Base-by-base conservation (phyloP, 1,284 basidiomycete species). In the Cryptococcus sp. region DNA sequence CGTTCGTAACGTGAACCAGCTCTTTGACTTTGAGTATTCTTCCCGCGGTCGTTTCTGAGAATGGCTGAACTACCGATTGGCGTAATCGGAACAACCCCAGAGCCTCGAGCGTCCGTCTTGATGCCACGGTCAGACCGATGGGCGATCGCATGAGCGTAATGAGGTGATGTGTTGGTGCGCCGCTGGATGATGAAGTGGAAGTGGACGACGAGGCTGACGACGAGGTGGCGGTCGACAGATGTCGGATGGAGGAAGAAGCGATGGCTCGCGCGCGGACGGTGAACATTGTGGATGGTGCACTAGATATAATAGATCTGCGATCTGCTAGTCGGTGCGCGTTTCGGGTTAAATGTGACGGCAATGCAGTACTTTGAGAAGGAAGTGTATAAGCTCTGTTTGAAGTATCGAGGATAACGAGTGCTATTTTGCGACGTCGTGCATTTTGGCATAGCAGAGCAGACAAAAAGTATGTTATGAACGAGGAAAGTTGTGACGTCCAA, bases 21-120 rank as follows among this genome's bases (percentile, higher is more conserved):
- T 84, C 82, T 73, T 84, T 84, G 50, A 84, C 79, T 22, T 67
- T 71, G 19, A 84, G 68, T 39, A 84, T 80, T 57, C 78, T 73
- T 25, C 82, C 82, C 2, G 81, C 81, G 25, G 72, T 69, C 1
- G 72, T 65, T 13, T 69, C 65, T 1, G 66, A 67, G 49, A 80
- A 79, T 6, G 75, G 75, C 31, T 80, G 79, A 56, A 82, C 75
- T 15, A 82, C 80, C 20, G 75, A 77, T 65, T 80, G 76, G 60
- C 82, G 73, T 62, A 81, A 72, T 64, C 77, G 72, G 61, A 72
- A 71, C 40, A 82, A 70, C 0, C 81, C 81, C 8, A 83, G 66
- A 10, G 78, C 71, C 49, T 75, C 73, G 19, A 82, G 74, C 4
- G 80, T 80, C n/a, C 67, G 70, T 31, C 68, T 68, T 15, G 74